Evolutionary conservation across 306 rosid species (phyloP), one percentile per base, ranked within the genome.

Genomic region (Fragaria nilgerrensis): DNA sequence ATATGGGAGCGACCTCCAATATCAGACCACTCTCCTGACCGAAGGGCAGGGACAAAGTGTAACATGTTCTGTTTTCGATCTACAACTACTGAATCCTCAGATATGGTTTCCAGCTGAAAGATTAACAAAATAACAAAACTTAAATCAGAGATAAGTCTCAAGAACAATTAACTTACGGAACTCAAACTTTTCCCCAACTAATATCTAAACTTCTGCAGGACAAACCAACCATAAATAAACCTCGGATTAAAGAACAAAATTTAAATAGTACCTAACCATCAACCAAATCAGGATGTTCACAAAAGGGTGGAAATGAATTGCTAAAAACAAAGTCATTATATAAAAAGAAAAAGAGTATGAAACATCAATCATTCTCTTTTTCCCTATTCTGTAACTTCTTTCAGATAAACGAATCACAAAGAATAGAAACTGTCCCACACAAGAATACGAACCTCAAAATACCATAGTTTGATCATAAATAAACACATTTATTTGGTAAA

Each of bases 11-110:
- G 97, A 19, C 74, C 73, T 44, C 99, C 98, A 20, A 91, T 96
- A 76, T 96, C 91, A 53, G 98, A 92, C 93, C 97, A 96, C 80
- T 92, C 99, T 55, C 99, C 99, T 9, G 97, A 91, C 70, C 97
- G 86, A 81, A 96, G 90, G 66, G 78, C 20, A 25, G 96, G 98
- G 63, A 81, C 85, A 73, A 87, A 89, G 75, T 82, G 75, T 44
- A 82, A 34, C 73, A 55, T 72, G 45, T 80, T 89, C 78, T 88
- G 96, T 34, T 80, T 93, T 66, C 70, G 84, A 41, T 92, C 96
- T n/a, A 76, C 79, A 78, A 75, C 85, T 72, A 82, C 93, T 41
- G 90, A 41, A 47, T 96, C 88, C 85, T 96, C 99, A 48, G 89
- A 85, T 78, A 96, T 96, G 87, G 97, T 96, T 83, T 93, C 98